These are phyloP conservation scores for Paramecium primaurelia DNA, from an alignment of 73 alveolate genomes.

Conservation along the genomic window DNA sequence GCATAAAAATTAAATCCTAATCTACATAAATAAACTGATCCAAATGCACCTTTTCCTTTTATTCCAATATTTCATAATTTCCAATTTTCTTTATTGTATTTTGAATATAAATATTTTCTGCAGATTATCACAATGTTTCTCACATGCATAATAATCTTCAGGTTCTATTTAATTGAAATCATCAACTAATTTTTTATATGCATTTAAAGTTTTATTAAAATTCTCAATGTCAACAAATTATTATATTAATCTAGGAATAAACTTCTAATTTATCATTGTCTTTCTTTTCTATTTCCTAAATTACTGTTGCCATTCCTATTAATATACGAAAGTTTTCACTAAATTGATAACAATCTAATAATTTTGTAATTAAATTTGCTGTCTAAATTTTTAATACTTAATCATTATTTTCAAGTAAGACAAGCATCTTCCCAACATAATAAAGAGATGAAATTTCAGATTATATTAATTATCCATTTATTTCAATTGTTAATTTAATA, in stretches of 20 bases:
- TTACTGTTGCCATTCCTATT: slow-evolving; percentile 45
- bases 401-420: not conserved
- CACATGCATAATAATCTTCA: slow-evolving; percentile 60
- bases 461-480: not conserved
- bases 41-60: slow-evolving; percentile 94
- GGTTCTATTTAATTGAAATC: not conserved
- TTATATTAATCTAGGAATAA: slow-evolving; percentile 74
- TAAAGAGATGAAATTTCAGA: not conserved
- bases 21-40: slow-evolving; percentile 78
- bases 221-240: slow-evolving; percentile 88
- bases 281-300: slow-evolving; percentile 25
- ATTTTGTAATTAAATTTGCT: not conserved
- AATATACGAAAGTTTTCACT: slow-evolving; percentile 39
- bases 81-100: slow-evolving; percentile 62
- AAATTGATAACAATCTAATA: not conserved
- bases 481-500: not conserved
- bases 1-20: slow-evolving; percentile 84
- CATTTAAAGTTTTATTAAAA: slow-evolving; percentile 67
- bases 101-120: slow-evolving; percentile 48
- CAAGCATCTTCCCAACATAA: not conserved
- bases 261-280: slow-evolving; percentile 22
- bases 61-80: slow-evolving; percentile 72
- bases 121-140: slow-evolving; percentile 60
- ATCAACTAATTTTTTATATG: slow-evolving; percentile 68
- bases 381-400: not conserved